These are phyloP conservation scores for Lactifluus subvellereus DNA, from an alignment of 768 basidiomycete genomes.

Conservation along the genomic window DNA sequence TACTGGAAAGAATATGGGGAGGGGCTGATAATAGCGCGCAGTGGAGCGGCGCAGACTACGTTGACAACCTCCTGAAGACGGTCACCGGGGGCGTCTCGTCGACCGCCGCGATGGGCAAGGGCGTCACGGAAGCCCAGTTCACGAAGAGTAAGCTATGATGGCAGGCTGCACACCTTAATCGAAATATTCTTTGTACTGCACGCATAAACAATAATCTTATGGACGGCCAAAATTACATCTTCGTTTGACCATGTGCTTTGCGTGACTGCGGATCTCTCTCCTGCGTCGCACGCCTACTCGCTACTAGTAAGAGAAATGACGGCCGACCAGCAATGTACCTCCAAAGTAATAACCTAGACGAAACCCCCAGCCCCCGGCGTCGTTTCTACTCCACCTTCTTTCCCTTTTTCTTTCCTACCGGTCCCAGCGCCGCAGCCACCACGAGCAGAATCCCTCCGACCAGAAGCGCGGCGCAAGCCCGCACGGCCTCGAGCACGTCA, in stretches of 20 bases:
- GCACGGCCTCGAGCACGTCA: not conserved
- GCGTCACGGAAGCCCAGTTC: slow-evolving; percentile 91
- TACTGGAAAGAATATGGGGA: not conserved
- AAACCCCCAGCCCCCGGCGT: too few relatives aligned
- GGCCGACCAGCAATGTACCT: too few relatives aligned
- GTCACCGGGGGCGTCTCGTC: slow-evolving; percentile 96
- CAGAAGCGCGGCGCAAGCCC: not conserved
- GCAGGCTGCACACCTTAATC: not conserved
- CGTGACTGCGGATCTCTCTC: too few relatives aligned
- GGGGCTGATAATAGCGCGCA: slow-evolving; percentile 32
- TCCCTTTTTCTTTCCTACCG: too few relatives aligned
- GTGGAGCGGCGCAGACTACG: slow-evolving; percentile 96
- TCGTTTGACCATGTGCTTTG: not conserved
- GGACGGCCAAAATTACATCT: not conserved
- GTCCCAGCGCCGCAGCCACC: not conserved
- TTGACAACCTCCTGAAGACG: slow-evolving; percentile 87
- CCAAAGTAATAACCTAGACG: too few relatives aligned
- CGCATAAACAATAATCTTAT: too few relatives aligned
- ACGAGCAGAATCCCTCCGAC: not conserved
- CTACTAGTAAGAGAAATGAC: too few relatives aligned
- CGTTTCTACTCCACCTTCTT: not conserved
- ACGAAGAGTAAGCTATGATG: slow-evolving; percentile 40
- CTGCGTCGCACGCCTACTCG: too few relatives aligned
- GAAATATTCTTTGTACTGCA: not conserved
- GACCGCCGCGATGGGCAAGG: slow-evolving; percentile 98